Percentiles rank a stretch among this genome's conserved stretches.
Evolutionary conservation across 2,329 filamentous ascomycete species (phyloP).

Genomic region (Pseudogymnoascus sp.): DNA sequence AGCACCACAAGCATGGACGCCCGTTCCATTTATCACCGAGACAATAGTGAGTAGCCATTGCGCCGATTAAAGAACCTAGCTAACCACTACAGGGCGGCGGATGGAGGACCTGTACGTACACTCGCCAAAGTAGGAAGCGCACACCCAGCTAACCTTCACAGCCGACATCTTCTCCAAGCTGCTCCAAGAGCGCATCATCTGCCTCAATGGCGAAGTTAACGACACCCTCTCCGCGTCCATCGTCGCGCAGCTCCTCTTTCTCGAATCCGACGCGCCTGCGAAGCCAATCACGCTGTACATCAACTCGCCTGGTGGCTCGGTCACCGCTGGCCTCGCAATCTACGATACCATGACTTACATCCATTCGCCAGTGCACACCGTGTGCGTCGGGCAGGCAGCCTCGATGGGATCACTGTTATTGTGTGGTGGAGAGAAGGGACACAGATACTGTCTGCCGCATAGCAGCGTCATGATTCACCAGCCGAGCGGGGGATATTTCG

Average conservation of each 20-base stretch:
- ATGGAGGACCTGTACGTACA: constrained; percentile 64
- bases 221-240: constrained; percentile 87
- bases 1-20: constrained; percentile 31
- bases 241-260: constrained; percentile 91
- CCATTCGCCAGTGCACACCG: constrained; percentile 82
- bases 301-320: constrained; percentile 88
- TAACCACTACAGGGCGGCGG: constrained; percentile 54
- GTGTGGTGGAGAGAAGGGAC: constrained; percentile 75
- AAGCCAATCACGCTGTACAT: constrained; percentile 98
- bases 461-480: constrained; percentile 96
- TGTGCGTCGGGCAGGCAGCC: constrained; percentile 89
- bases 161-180: constrained; percentile 79
- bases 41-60: constrained; percentile 43
- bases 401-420: constrained; percentile 90
- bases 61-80: constrained; percentile 10
- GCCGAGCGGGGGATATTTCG: constrained; percentile 66
- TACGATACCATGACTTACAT: constrained; percentile 99
- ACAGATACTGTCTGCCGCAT: constrained; percentile 85
- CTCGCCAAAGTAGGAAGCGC: constrained; percentile 21
- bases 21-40: constrained; percentile 48
- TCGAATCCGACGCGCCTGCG: constrained; percentile 91
- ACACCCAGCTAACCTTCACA: constrained; percentile 30
- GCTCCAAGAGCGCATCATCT: constrained; percentile 87
- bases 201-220: constrained; percentile 85
- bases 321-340: constrained; percentile 81